Evolutionary conservation across 23 red algal genomes (phyloP).

Genomic region (Agarophyton chilense): DNA sequence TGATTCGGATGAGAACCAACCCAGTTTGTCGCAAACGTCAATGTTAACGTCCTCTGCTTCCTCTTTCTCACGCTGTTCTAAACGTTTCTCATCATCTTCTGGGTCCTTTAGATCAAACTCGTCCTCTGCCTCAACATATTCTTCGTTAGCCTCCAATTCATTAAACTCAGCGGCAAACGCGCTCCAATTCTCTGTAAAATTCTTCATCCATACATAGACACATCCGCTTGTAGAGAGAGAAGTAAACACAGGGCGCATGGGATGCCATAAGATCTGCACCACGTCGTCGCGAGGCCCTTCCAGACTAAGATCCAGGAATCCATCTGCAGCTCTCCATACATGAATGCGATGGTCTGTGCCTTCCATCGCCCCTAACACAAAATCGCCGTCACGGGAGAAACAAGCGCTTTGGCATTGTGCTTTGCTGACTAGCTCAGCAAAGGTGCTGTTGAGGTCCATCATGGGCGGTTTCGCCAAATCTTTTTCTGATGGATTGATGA

Average conservation of each 20-base stretch:
- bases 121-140: conserved; percentile 95
- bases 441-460: conserved; percentile 33
- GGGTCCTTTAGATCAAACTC: conserved; percentile 89
- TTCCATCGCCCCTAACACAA: conserved; percentile 62
- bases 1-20: conserved; percentile 68
- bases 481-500: neutral
- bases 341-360: conserved; percentile 72
- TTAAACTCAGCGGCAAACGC: conserved; percentile 91
- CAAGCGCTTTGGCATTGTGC: conserved; percentile 51
- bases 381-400: conserved; percentile 79
- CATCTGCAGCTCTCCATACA: conserved; percentile 71
- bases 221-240: conserved; percentile 41
- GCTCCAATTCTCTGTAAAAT: conserved; percentile 94
- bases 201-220: conserved; percentile 82
- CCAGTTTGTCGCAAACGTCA: conserved; percentile 3
- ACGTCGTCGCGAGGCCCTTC: conserved; percentile 76
- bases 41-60: conserved; percentile 68
- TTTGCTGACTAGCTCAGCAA: conserved; percentile 67
- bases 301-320: conserved; percentile 71
- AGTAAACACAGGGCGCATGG: conserved; percentile 57
- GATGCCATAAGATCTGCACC: conserved; percentile 70
- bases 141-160: conserved; percentile 95
- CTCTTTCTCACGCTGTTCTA: conserved; percentile 22
- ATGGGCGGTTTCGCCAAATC: neutral
- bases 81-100: conserved; percentile 46